These are phyloP conservation scores for Sugiyamaella novakii DNA, from an alignment of 1,139 yeast species.

Conservation along the genomic window DNA sequence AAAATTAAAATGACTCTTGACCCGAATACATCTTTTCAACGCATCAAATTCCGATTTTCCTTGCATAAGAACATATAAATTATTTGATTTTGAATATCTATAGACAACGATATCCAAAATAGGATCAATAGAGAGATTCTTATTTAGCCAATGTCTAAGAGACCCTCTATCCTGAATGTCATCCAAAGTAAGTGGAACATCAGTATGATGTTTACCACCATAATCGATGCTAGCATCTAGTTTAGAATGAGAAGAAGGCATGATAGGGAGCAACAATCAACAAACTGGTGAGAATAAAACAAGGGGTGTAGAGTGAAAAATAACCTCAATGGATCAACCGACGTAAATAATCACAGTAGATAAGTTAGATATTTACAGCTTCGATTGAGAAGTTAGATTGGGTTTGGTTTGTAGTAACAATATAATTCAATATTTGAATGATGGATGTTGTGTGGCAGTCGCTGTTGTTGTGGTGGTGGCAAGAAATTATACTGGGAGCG, in stretches of 20 bases:
- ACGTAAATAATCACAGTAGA: too few relatives aligned
- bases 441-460: too few relatives aligned
- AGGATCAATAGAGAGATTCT: slow-evolving; percentile 10
- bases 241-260: background rate
- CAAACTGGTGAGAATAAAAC: too few relatives aligned
- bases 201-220: slow-evolving; percentile 2
- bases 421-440: too few relatives aligned
- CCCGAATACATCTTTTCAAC: slow-evolving; percentile 49
- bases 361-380: too few relatives aligned
- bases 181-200: background rate
- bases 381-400: too few relatives aligned
- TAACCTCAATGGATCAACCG: too few relatives aligned
- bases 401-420: too few relatives aligned
- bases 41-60: slow-evolving; percentile 49
- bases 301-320: too few relatives aligned
- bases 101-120: slow-evolving; percentile 18
- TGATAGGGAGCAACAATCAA: too few relatives aligned
- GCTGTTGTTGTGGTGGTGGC: background rate
- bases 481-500: background rate
- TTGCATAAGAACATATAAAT: slow-evolving; percentile 48
- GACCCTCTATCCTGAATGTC: slow-evolving; percentile 4
- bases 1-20: slow-evolving; percentile 38
- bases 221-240: slow-evolving; percentile 5
- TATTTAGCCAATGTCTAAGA: slow-evolving; percentile 6
- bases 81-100: slow-evolving; percentile 38